Conservation (phyloP, 2,329 filamentous ascomycete genomes). For the Pestalotiopsis sp. region DNA sequence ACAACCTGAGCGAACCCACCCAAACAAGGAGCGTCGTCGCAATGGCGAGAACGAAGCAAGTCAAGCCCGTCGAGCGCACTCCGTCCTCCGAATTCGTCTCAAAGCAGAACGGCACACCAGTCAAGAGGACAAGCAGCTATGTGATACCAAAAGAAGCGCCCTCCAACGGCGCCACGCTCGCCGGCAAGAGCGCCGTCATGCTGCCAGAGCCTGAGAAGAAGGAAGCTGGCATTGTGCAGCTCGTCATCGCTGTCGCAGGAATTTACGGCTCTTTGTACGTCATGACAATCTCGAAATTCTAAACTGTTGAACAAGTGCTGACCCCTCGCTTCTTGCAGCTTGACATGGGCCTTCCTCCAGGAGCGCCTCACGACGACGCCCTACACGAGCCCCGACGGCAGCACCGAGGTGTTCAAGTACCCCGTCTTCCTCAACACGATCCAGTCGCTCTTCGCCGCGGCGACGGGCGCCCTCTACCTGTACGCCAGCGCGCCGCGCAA, state of each 20-base stretch:
- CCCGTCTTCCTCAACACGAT: slow-evolving; percentile 96
- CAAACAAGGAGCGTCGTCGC: background rate
- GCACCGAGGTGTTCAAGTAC: slow-evolving; percentile 83
- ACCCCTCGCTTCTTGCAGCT: slow-evolving; percentile 46
- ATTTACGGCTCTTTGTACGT: slow-evolving; percentile 96
- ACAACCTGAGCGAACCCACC: too few relatives aligned
- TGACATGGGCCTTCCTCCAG: slow-evolving; percentile 96
- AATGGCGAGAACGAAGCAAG: slow-evolving; percentile 77
- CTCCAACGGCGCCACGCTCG: slow-evolving; percentile 26
- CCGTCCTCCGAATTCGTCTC: slow-evolving; percentile 68
- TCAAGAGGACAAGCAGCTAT: slow-evolving; percentile 31
- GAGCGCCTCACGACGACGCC: slow-evolving; percentile 95
- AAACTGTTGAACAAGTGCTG: slow-evolving; percentile 2
- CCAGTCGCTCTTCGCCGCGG: slow-evolving; percentile 86
- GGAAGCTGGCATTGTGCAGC: slow-evolving; percentile 70
- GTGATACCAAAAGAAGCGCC: slow-evolving; percentile 35
- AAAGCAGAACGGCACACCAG: slow-evolving; percentile 20
- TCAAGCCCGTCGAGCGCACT: slow-evolving; percentile 65
- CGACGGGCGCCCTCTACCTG: slow-evolving; percentile 83
- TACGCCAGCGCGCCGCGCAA: slow-evolving; percentile 61
- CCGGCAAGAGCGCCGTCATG: slow-evolving; percentile 16
- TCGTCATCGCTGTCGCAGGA: slow-evolving; percentile 85
- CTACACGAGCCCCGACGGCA: slow-evolving; percentile 64
- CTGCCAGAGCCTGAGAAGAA: slow-evolving; percentile 36
- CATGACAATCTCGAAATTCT: background rate